Percentiles rank a stretch among this genome's conserved stretches.
Evolutionary conservation across 2,329 filamentous ascomycete species (phyloP).

Genomic region (Trichoderma guizhouense): DNA sequence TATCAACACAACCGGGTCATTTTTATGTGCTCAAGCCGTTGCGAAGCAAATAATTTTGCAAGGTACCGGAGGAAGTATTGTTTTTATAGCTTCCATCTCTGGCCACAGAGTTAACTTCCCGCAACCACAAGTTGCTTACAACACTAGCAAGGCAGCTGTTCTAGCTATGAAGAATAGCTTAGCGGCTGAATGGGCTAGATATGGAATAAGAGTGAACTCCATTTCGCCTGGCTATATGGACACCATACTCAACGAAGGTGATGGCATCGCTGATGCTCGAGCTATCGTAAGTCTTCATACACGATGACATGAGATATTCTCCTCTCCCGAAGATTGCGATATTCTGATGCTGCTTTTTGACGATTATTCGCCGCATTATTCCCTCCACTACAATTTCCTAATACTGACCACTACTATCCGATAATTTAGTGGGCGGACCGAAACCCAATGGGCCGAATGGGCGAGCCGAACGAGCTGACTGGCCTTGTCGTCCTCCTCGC

Average conservation of each 20-base stretch:
- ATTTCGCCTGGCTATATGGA: slow-evolving; percentile 75
- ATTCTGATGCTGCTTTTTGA: too few species aligned
- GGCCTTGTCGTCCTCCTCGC: slow-evolving; percentile 60
- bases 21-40: neutral
- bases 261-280: slow-evolving; percentile 45
- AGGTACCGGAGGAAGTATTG: slow-evolving; percentile 56
- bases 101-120: slow-evolving; percentile 68
- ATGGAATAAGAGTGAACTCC: slow-evolving; percentile 68
- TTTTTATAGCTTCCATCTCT: slow-evolving; percentile 65
- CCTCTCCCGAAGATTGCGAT: neutral
- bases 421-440: slow-evolving; percentile 51
- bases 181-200: slow-evolving; percentile 68
- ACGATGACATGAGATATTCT: neutral
- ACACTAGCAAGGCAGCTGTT: slow-evolving; percentile 67
- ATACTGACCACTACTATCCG: neutral
- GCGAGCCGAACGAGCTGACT: slow-evolving; percentile 58
- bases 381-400: neutral
- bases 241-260: slow-evolving; percentile 67
- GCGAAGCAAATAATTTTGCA: slow-evolving; percentile 46
- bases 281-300: slow-evolving; percentile 32
- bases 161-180: slow-evolving; percentile 60
- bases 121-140: slow-evolving; percentile 69
- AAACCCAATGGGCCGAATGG: slow-evolving; percentile 65
- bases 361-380: too few species aligned
- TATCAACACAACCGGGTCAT: slow-evolving; percentile 63